Conservation (phyloP, 2,329 filamentous ascomycete genomes). For the Colletotrichum tofieldiae region DNA sequence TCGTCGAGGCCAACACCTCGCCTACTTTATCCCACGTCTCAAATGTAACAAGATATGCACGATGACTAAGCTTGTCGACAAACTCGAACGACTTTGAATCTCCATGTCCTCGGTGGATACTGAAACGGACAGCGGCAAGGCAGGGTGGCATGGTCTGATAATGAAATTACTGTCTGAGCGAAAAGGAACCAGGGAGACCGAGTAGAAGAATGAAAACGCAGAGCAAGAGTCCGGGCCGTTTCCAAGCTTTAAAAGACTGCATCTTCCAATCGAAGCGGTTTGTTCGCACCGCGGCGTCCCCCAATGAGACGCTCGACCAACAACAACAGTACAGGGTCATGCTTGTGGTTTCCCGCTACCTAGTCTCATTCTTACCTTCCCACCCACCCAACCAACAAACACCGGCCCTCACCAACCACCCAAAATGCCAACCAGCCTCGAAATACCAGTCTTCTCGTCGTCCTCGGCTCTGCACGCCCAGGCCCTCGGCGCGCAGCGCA, state of each 20-base stretch:
- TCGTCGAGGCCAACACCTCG: background rate
- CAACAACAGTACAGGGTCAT: background rate
- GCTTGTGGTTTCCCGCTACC: background rate
- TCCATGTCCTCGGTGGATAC: conserved; percentile 30
- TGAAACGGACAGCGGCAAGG: conserved; percentile 18
- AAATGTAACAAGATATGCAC: conserved; percentile 21
- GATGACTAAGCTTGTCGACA: conserved; percentile 28
- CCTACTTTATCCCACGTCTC: conserved; percentile 13
- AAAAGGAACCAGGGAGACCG: background rate
- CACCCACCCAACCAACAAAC: background rate
- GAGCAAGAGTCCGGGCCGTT: background rate
- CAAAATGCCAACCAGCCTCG: conserved; percentile 56
- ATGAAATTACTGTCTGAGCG: conserved; percentile 18
- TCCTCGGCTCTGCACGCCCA: conserved; percentile 58
- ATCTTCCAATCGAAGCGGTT: background rate
- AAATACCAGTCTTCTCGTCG: conserved; percentile 69
- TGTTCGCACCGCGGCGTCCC: background rate
- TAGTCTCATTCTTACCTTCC: background rate
- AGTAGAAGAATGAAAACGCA: background rate
- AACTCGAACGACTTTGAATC: conserved; percentile 28
- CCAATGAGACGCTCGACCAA: background rate
- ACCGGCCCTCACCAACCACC: background rate
- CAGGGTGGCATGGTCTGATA: conserved; percentile 33
- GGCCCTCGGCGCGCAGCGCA: conserved; percentile 61
- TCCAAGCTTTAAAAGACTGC: background rate